Evolutionary conservation across 2,329 filamentous ascomycete genomes (phyloP).

Genomic region (Fusarium graminum): DNA sequence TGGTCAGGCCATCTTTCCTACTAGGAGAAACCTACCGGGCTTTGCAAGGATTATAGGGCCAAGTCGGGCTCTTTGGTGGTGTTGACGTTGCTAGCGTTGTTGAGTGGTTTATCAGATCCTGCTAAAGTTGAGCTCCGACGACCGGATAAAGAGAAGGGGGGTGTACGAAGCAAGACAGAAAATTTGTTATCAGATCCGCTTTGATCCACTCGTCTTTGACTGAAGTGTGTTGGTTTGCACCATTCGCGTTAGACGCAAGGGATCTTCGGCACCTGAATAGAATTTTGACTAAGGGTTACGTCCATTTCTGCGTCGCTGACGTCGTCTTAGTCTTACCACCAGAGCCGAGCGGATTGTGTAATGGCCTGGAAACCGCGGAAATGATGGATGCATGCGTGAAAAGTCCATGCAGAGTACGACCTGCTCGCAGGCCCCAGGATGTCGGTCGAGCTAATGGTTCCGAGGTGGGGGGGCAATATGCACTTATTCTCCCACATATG

Average conservation of each 20-base stretch:
- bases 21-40: background rate
- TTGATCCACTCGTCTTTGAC: constrained; percentile 28
- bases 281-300: constrained; percentile 16
- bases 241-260: constrained; percentile 16
- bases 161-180: constrained; percentile 11
- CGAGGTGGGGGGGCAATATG: constrained; percentile 24
- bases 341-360: constrained; percentile 16
- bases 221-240: constrained; percentile 28
- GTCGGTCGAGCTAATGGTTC: constrained; percentile 17
- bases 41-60: constrained; percentile 8
- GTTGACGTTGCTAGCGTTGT: constrained; percentile 4
- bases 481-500: constrained; percentile 19
- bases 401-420: constrained; percentile 11
- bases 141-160: constrained; percentile 24
- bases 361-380: constrained; percentile 19
- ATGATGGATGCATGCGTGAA: constrained; percentile 11
- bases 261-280: constrained; percentile 22
- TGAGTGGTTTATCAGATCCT: constrained; percentile 44
- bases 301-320: constrained; percentile 21
- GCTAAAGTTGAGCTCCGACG: constrained; percentile 25
- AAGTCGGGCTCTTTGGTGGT: background rate
- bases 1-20: constrained; percentile 11
- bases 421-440: constrained; percentile 5
- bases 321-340: constrained; percentile 9
- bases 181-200: constrained; percentile 48